Base-by-base conservation (phyloP, 768 basidiomycete genomes). In the Phaeotremella fagi region DNA sequence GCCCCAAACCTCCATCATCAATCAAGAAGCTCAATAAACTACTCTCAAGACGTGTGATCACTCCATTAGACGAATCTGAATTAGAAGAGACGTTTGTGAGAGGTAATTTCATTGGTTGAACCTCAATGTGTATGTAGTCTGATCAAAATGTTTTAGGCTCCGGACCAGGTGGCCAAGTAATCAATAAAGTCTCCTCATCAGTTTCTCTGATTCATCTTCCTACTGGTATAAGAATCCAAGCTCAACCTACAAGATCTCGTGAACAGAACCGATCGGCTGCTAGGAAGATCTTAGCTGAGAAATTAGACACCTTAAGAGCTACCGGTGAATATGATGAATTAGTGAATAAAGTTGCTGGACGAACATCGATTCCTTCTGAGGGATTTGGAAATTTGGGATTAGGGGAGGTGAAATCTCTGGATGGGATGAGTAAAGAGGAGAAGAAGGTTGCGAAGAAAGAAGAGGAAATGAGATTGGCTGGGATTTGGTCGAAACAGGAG, bases 161-260 rank as follows among this genome's bases (percentile, higher is more conserved):
- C 68, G 91, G 90, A 16, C 90, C 90, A 57, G 91, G 91, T 25
- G 91, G 91, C n/a, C 91, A 97, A 79, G 90, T 89, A 24, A 85
- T 94, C 71, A 94, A 97, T 79, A 97, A 95, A 78, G 90, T 88
- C 55, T 82, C 78, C 84, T 91, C 75, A 7, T 69, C 65, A 12
- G 90, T 94, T 24, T 89, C 90, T 68, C 78, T 97, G 25, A 76
- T 89, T 35, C 91, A 97, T 71, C 85, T 83, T 61, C 90, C 91
- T 1, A 89, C 88, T 18, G 88, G 90, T 4, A 79, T 92, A 46
- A 83, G 91, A 33, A 86, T 94, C 14, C 78, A 82, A 3, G 90
- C 88, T 68, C 91, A 97, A 73, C 84, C 88, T 66, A 91, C 90
- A 4, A 85, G 91, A 41, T 91, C 89, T 2, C 75, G 91, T 42